Percentiles rank a stretch among this genome's conserved stretches.
Conservation (phyloP, 768 basidiomycete species). For the Suillus sp. region DNA sequence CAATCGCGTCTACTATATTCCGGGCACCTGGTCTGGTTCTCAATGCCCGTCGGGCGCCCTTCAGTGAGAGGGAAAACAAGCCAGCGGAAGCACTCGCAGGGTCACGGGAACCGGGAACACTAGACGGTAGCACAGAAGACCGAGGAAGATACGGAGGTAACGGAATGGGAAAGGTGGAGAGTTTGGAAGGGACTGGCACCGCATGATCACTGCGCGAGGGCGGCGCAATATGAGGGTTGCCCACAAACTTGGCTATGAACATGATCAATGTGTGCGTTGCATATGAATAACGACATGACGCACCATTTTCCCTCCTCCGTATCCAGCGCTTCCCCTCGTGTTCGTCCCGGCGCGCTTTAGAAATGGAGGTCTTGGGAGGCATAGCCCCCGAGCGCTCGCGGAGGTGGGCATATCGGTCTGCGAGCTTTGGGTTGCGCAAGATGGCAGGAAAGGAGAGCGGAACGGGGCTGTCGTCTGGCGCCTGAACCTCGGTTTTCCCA, state of each 20-base stretch:
- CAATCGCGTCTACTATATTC: conserved; percentile 66
- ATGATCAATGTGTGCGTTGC: conserved; percentile 10
- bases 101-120: conserved; percentile 43
- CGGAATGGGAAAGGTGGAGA: conserved; percentile 74
- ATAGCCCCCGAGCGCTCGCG: conserved; percentile 23
- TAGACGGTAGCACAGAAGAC: conserved; percentile 51
- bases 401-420: conserved; percentile 57
- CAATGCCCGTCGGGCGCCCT: conserved; percentile 71
- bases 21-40: conserved; percentile 54
- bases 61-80: conserved; percentile 73
- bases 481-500: not conserved
- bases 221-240: conserved; percentile 70
- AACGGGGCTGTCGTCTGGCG: conserved; percentile 30
- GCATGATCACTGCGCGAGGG: conserved; percentile 61
- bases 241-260: conserved; percentile 62
- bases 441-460: conserved; percentile 75
- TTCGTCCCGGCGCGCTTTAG: conserved; percentile 55
- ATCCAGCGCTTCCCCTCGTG: conserved; percentile 81
- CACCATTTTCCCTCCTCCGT: conserved; percentile 77
- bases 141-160: conserved; percentile 72
- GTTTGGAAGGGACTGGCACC: conserved; percentile 43
- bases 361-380: conserved; percentile 18
- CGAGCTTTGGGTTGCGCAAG: conserved; percentile 58
- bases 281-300: conserved; percentile 22
- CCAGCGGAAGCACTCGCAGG: conserved; percentile 67